phyloP scores from a whole-genome alignment of 257 asterid species.

The Lycium ferocissimum region DNA sequence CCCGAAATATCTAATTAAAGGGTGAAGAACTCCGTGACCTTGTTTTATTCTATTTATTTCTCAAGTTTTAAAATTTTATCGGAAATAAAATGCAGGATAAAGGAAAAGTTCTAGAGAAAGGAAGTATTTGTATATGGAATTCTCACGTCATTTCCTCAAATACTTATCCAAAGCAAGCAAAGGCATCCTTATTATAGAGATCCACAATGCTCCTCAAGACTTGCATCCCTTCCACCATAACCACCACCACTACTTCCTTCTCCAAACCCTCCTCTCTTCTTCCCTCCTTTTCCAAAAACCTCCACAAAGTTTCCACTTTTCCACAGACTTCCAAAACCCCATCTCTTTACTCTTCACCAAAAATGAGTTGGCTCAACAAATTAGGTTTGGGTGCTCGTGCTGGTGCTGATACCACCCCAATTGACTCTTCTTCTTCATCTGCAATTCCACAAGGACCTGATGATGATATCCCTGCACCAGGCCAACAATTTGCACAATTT shows the following conservation, averaged over 20 bases:
- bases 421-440: conserved; percentile 62
- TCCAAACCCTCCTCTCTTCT: conserved; percentile 43
- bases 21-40: too few relatives aligned
- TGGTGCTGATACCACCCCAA: conserved; percentile 47
- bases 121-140: not conserved
- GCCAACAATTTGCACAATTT: conserved; percentile 83
- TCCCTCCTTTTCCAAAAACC: conserved; percentile 43
- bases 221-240: conserved; percentile 45
- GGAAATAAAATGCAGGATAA: too few relatives aligned
- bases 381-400: conserved; percentile 72
- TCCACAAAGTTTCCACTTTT: conserved; percentile 37
- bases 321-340: conserved; percentile 38
- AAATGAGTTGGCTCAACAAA: conserved; percentile 81
- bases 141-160: not conserved
- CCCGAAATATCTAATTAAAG: too few relatives aligned
- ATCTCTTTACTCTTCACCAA: conserved; percentile 40
- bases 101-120: not conserved
- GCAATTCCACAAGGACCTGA: conserved; percentile 75
- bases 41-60: not conserved
- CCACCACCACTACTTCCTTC: conserved; percentile 45
- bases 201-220: conserved; percentile 53
- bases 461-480: conserved; percentile 74
- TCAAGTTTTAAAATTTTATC: too few relatives aligned
- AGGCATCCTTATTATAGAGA: not conserved
- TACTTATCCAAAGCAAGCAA: not conserved